Evolutionary conservation across 2,329 filamentous ascomycete species (phyloP), one percentile per base, ranked within the genome.

Genomic region (Sporothrix brasiliensis): DNA sequence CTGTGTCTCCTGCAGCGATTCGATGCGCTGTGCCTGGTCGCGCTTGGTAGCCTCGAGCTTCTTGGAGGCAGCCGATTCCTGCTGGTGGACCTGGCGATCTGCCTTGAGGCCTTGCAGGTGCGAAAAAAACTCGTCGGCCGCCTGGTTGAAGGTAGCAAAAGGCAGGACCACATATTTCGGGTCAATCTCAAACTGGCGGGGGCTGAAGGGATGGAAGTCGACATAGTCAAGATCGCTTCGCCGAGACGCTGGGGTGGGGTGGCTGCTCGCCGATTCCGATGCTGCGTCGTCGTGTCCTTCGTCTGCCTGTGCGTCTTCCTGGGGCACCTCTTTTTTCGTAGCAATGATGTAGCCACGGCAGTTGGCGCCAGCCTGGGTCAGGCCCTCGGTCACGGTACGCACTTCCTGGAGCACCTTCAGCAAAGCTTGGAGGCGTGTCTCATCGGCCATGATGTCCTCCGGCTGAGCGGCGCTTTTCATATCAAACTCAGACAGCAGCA

Each of bases 41-140:
- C 89, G 85, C 75, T 88, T 88, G 0, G 94, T 93, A n/a, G 91
- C 87, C 50, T 97, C 92, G 3, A 99, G 84, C 78, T 96, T 97
- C 76, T 88, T 88, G 80, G 90, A 92, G 3, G 95, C 95, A 4
- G 86, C 85, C 24, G 91, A 88, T 79, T 99, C 93, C 65, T 91
- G 88, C 78, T 98, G 94, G 4, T 88, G 88, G 4, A 98, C 81
- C 68, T 89, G 87, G 1, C 92, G 96, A 78, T 97, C 91, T 0
- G 98, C 84, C 78, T 92, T 97, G 78, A 97, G 94, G 0, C 94
- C 93, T 80, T 99, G 95, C 34, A 98, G 88, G 0, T 94, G 98
- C 0, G 95, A 98, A 79, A 97, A 98, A 82, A 97, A 99, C 75
- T 97, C 92, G 77, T 99, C 95, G 0, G 97, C 93, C 0, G 93